A percentile compares a stretch with the other conserved stretches of the same genome.
phyloP scores from a whole-genome alignment of 345 rosid species.

The Eutrema japonicum region DNA sequence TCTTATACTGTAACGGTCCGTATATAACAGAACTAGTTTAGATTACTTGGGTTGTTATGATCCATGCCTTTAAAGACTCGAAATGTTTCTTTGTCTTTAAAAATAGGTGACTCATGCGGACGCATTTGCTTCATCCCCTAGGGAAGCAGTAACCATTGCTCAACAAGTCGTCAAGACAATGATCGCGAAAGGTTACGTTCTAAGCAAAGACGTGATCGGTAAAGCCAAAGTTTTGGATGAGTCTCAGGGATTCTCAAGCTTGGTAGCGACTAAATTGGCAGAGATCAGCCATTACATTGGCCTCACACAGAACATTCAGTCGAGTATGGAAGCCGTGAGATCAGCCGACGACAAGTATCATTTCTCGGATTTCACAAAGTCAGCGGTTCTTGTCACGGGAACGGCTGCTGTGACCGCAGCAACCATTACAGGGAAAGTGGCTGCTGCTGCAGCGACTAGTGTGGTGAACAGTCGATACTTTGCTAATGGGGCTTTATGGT shows the following conservation, averaged over 20 bases:
- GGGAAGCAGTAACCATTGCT: conserved; percentile 76
- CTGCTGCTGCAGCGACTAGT: conserved; percentile 65
- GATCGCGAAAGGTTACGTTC: conserved; percentile 70
- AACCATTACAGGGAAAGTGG: conserved; percentile 62
- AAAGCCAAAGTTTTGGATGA: conserved; percentile 81
- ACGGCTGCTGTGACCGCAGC: conserved; percentile 73
- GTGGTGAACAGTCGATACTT: conserved; percentile 74
- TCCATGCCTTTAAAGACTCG: neutral
- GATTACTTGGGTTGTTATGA: neutral
- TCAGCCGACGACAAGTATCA: conserved; percentile 72
- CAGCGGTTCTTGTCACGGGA: conserved; percentile 68
- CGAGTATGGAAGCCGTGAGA: conserved; percentile 63
- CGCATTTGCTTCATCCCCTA: conserved; percentile 59
- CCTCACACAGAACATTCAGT: conserved; percentile 64
- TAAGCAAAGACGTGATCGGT: conserved; percentile 71
- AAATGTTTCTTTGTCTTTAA: neutral
- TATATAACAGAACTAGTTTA: neutral
- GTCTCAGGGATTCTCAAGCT: conserved; percentile 62
- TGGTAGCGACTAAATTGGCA: conserved; percentile 63
- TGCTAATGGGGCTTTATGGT: conserved; percentile 86
- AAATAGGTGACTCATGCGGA: conserved; percentile 50
- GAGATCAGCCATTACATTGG: conserved; percentile 73
- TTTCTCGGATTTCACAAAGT: conserved; percentile 66
- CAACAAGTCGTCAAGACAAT: conserved; percentile 83
- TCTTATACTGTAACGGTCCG: conserved; percentile 34